Percentiles rank a stretch among this genome's conserved stretches.
phyloP scores from a whole-genome alignment of 2,329 filamentous ascomycete species.

The Seiridium unicorne region DNA sequence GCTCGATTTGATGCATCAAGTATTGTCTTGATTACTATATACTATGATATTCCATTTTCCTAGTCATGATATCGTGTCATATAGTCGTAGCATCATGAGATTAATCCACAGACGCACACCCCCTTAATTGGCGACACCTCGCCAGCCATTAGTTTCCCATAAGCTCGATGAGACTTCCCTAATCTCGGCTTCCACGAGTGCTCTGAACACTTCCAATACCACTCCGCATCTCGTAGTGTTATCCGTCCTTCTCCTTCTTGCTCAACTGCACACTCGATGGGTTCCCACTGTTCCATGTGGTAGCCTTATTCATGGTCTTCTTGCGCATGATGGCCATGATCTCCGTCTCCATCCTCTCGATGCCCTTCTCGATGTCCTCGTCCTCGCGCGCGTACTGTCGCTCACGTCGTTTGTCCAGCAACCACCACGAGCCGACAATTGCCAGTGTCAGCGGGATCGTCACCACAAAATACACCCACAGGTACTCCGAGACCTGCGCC shows the following conservation, averaged over 20 bases:
- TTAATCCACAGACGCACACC: not conserved
- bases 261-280: not conserved
- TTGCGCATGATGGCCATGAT: conserved; percentile 56
- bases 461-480: conserved; percentile 65
- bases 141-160: too few relatives aligned
- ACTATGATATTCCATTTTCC: not conserved
- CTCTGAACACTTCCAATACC: not conserved
- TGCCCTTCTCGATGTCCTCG: conserved; percentile 50
- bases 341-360: conserved; percentile 54
- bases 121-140: not conserved
- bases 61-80: not conserved
- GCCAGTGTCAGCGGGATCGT: conserved; percentile 55
- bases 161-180: not conserved
- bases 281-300: conserved; percentile 48
- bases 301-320: conserved; percentile 54
- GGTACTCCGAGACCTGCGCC: conserved; percentile 44
- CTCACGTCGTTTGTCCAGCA: conserved; percentile 51
- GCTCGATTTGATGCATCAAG: too few relatives aligned
- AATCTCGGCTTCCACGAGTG: not conserved
- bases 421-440: conserved; percentile 56
- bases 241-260: conserved; percentile 12
- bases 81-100: not conserved
- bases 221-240: not conserved
- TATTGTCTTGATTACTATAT: not conserved
- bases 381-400: conserved; percentile 48